A percentile compares a stretch with the other conserved stretches of the same genome.
phyloP scores from a whole-genome alignment of 2,329 filamentous ascomycete species.

The Elsinoe perseae region DNA sequence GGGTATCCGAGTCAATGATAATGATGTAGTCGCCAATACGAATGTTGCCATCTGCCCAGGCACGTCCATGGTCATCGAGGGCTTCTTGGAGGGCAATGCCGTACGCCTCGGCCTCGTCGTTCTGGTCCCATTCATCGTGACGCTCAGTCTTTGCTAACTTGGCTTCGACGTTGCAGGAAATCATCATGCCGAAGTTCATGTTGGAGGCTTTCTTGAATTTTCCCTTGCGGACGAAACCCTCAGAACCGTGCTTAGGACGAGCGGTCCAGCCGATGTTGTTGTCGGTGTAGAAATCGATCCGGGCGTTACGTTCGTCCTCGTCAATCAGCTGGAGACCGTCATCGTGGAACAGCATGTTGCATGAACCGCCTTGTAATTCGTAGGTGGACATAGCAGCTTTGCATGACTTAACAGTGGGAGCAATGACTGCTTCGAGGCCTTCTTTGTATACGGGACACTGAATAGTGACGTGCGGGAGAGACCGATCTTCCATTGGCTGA shows the following conservation, averaged over 20 bases:
- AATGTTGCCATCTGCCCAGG: constrained; percentile 55
- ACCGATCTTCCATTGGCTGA: constrained; percentile 32
- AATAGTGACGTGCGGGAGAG: constrained; percentile 63
- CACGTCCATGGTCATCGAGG: constrained; percentile 46
- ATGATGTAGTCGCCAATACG: constrained; percentile 58
- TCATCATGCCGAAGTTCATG: constrained; percentile 63
- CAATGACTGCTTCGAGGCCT: constrained; percentile 65
- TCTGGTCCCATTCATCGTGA: constrained; percentile 30
- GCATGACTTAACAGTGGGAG: constrained; percentile 67
- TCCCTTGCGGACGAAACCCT: constrained; percentile 47
- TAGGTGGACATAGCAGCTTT: constrained; percentile 72
- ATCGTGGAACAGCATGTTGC: constrained; percentile 70
- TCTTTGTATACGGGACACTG: constrained; percentile 88
- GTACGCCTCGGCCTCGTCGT: constrained; percentile 41
- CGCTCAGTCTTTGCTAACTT: constrained; percentile 40
- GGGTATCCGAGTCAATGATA: constrained; percentile 61
- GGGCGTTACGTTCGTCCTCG: constrained; percentile 37
- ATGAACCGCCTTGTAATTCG: constrained; percentile 68
- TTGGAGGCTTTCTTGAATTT: constrained; percentile 66
- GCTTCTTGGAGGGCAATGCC: constrained; percentile 43
- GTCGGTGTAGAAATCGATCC: constrained; percentile 44
- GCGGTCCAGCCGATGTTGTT: constrained; percentile 46
- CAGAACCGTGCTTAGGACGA: constrained; percentile 43
- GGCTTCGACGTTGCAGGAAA: constrained; percentile 56
- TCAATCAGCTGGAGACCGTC: constrained; percentile 60